Conservation (phyloP, 2,329 filamentous ascomycete genomes). For the Zalaria obscura region DNA sequence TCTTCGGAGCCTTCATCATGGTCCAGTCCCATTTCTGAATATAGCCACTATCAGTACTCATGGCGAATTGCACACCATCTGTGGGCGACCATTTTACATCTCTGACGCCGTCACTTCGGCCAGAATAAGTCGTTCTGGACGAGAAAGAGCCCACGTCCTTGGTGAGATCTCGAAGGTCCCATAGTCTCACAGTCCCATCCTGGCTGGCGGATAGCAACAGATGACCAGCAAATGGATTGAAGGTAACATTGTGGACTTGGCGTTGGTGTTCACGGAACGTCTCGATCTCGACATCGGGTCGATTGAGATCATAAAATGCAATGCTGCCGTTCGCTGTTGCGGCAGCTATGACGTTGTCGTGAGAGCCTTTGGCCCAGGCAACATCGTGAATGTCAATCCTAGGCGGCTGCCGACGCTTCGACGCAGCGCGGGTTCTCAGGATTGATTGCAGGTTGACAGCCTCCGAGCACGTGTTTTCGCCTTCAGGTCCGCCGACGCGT, state of each 20-base stretch:
- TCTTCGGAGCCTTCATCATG: conserved; percentile 39
- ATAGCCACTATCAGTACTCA: conserved; percentile 48
- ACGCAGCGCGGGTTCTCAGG: conserved; percentile 32
- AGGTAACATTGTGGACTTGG: conserved; percentile 51
- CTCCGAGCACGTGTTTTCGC: conserved; percentile 42
- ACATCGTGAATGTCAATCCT: conserved; percentile 51
- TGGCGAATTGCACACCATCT: conserved; percentile 47
- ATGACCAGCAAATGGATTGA: conserved; percentile 47
- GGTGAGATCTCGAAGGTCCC: conserved; percentile 46
- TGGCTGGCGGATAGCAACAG: conserved; percentile 50
- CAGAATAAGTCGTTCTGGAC: conserved; percentile 40
- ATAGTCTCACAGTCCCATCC: conserved; percentile 48
- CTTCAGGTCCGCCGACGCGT: conserved; percentile 28
- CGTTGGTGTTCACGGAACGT: conserved; percentile 50
- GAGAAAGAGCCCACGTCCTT: conserved; percentile 36
- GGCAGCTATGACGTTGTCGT: conserved; percentile 46
- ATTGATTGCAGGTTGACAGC: conserved; percentile 49
- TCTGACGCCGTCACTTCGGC: conserved; percentile 46
- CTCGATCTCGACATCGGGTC: conserved; percentile 44
- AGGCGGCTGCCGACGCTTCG: conserved; percentile 29
- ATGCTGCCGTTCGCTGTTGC: conserved; percentile 52
- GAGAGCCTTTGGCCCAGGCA: conserved; percentile 51
- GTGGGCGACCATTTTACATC: conserved; percentile 53
- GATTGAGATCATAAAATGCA: conserved; percentile 49
- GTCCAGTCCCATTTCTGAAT: conserved; percentile 52